Conservation (phyloP, 2,329 filamentous ascomycete species). For the Scedosporium apiospermum region DNA sequence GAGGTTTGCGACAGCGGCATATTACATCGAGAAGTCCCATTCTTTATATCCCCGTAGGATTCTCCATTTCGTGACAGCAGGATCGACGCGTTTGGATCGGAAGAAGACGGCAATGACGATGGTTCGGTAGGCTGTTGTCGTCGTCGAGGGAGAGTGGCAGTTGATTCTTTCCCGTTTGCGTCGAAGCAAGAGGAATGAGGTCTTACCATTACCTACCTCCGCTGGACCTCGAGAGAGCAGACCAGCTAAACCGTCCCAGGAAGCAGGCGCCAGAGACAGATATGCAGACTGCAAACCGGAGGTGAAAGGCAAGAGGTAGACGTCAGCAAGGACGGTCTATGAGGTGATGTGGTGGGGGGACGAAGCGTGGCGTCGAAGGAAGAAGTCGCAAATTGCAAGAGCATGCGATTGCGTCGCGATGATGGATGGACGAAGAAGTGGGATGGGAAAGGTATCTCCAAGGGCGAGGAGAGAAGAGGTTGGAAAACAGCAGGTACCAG, state of each 20-base stretch:
- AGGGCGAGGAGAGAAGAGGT: not conserved
- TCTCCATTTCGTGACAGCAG: not conserved
- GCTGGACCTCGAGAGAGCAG: not conserved
- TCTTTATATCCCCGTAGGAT: not conserved
- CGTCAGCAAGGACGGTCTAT: not conserved
- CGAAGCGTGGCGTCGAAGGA: not conserved
- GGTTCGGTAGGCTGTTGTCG: not conserved
- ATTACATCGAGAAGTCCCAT: not conserved
- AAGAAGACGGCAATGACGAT: not conserved
- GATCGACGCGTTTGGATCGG: not conserved
- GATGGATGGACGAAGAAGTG: not conserved
- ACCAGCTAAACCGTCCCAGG: not conserved
- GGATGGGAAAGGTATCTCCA: not conserved
- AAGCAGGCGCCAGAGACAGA: not conserved
- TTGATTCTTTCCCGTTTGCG: not conserved
- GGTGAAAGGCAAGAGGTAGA: not conserved
- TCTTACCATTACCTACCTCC: conserved; percentile 6
- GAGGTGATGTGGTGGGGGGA: not conserved
- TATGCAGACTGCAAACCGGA: not conserved
- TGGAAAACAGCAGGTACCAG: not conserved
- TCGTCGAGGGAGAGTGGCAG: not conserved
- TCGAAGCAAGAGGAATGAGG: not conserved
- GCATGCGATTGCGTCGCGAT: not conserved
- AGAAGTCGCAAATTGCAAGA: not conserved
- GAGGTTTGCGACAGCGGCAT: not conserved